Evolutionary conservation across 768 basidiomycete species (phyloP), one percentile per base, ranked within the genome.

Genomic region (Mrakia frigida): DNA sequence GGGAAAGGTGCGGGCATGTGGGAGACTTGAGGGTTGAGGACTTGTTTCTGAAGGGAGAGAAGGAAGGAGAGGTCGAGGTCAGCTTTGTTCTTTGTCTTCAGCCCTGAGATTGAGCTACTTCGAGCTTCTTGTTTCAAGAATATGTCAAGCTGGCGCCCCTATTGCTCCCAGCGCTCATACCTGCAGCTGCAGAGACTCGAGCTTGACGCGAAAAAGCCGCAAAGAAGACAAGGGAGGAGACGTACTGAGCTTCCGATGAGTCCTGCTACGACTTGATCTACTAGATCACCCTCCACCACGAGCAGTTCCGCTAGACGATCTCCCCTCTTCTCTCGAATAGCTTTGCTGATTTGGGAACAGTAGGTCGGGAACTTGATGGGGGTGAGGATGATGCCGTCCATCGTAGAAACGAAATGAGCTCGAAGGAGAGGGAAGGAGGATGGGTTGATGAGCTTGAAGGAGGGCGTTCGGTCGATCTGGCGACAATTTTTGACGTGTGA

Each of bases 1-100:
- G 92, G 92, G 92, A 92, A 94, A 9, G 93, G 93, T 67, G 83
- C 60, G 21, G 61, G 68, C 53, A 74, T 50, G 4, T 39, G 13
- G 18, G 41, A 35, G 33, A 60, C 70, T 13, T 70, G 61, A 3
- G 74, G 76, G 23, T 53, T 52, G 43, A 79, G 76, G 21, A 77
- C 72, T 31, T 52, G 73, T 67, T 63, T 60, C 78, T 79, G 73
- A 1, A 37, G 25, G 61, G 43, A 43, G 43, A 25, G 56, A 28
- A 56, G 56, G 56, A 13, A 56, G 28, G 56, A 28, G 28, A 5
- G n/a, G 6, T 56, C 25, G 28, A 56, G 56, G 56, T 56, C 56
- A 56, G 56, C 56, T 56, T 56, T 28, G 9, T n/a, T 14, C 11
- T 25, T 14, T 6, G 25, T 28, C 56, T 23, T 23, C 25, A 6